These are phyloP conservation scores for Rhodotorula sp. DNA, from an alignment of 1,284 basidiomycete species.

Conservation along the genomic window DNA sequence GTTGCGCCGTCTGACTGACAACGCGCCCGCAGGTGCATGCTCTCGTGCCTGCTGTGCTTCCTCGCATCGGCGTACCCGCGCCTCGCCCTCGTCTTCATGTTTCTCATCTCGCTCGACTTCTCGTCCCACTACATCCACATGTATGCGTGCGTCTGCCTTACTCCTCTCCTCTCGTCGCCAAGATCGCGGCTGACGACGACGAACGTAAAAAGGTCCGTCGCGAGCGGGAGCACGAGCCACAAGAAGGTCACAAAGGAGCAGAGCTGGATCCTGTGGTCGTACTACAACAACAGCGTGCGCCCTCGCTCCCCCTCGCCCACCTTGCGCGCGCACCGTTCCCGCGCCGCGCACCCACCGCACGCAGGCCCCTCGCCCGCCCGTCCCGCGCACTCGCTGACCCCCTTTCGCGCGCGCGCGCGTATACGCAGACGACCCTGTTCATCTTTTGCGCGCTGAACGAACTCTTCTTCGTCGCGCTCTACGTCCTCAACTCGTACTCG, in stretches of 20 bases:
- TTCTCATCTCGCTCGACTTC: constrained; percentile 96
- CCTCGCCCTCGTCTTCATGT: constrained; percentile 84
- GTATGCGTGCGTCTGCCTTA: constrained; percentile 91
- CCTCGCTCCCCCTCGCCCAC: background rate
- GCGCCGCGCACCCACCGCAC: background rate
- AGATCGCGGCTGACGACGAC: too few relatives aligned
- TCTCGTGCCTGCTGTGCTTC: constrained; percentile 91
- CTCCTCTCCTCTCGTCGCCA: background rate
- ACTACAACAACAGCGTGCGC: constrained; percentile 88
- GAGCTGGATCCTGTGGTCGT: constrained; percentile 85
- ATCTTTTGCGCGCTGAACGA: constrained; percentile 97
- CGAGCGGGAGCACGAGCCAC: constrained; percentile 89
- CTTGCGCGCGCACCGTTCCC: fast-evolving
- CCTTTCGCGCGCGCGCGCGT: background rate
- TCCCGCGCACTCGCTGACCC: background rate
- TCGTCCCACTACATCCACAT: constrained; percentile 99
- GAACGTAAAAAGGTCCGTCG: constrained; percentile 68
- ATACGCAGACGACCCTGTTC: constrained; percentile 80
- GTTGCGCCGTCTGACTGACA: background rate
- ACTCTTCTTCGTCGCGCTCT: constrained; percentile 92
- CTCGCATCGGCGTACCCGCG: constrained; percentile 83
- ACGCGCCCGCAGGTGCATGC: constrained; percentile 73
- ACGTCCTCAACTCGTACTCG: constrained; percentile 76
- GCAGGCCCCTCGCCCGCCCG: constrained; percentile 8
- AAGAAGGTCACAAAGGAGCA: constrained; percentile 89